Conservation (phyloP, 225 moss, liverwort and hornwort genomes). For the Lunularia cruciata region DNA sequence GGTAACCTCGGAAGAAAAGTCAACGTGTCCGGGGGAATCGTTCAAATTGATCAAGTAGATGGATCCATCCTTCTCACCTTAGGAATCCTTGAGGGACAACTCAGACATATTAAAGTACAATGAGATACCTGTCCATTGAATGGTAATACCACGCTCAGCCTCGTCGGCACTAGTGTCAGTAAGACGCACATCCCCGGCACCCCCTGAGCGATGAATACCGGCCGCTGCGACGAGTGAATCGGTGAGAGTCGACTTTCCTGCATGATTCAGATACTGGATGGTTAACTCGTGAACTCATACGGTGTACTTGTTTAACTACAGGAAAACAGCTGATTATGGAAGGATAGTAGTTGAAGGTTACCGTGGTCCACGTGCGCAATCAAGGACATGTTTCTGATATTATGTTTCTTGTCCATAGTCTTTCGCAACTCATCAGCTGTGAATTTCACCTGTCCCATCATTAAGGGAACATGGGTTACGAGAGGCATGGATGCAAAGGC, state of each 20-base stretch:
- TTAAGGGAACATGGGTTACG: no score
- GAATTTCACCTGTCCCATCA: background rate
- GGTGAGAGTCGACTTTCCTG: slow-evolving; percentile 7
- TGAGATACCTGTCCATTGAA: background rate
- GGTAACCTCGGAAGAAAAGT: background rate
- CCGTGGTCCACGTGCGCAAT: slow-evolving; percentile 13
- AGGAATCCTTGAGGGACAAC: background rate
- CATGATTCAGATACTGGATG: background rate
- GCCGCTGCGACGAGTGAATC: background rate
- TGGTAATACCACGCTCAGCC: slow-evolving; percentile 4
- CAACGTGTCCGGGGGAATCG: background rate
- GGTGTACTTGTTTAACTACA: background rate
- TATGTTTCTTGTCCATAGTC: slow-evolving; percentile 12
- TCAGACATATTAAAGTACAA: background rate
- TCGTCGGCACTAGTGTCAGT: background rate
- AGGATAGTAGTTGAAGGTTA: no score
- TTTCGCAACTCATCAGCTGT: slow-evolving; percentile 9
- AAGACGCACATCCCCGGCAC: background rate
- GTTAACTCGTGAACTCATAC: background rate
- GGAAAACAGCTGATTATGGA: background rate
- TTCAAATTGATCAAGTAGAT: background rate
- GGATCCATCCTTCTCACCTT: background rate
- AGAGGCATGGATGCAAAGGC: no score
- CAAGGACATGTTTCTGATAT: slow-evolving; percentile 10
- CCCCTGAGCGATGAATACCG: background rate